phyloP scores from a whole-genome alignment of 768 basidiomycete genomes.

The Hebeloma cylindrosporum region DNA sequence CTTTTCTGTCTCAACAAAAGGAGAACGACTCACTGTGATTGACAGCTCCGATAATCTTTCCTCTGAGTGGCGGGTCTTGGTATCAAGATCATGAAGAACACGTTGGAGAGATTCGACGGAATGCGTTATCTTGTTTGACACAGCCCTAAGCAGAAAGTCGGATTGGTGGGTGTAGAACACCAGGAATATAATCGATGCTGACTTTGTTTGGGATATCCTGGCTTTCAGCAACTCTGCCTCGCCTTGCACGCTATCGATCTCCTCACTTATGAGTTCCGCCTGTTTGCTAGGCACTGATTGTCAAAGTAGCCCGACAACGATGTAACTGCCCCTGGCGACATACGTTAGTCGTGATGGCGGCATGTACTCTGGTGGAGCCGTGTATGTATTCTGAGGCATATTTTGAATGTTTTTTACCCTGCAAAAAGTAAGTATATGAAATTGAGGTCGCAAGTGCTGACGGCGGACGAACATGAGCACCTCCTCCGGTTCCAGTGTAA shows the following conservation, averaged over 20 bases:
- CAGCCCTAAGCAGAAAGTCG: conserved; percentile 13
- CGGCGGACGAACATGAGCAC: no score
- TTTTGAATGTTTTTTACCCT: no score
- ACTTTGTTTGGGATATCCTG: conserved; percentile 19
- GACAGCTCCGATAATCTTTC: conserved; percentile 22
- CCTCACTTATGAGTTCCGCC: conserved; percentile 11
- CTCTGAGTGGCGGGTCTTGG: conserved; percentile 12
- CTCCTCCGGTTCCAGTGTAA: no score
- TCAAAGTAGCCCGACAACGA: not conserved
- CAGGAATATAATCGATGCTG: not conserved
- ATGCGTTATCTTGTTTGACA: conserved; percentile 11
- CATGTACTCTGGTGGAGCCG: conserved; percentile 2
- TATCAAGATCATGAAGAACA: conserved; percentile 10
- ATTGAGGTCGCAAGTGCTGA: no score
- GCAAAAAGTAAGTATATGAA: no score
- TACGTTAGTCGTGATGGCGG: not conserved
- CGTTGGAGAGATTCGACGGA: conserved; percentile 19
- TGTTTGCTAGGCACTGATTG: conserved; percentile 10
- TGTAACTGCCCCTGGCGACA: not conserved
- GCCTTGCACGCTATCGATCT: conserved; percentile 14
- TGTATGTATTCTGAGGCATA: no score
- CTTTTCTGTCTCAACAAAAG: not conserved
- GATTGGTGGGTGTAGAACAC: not conserved
- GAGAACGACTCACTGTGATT: conserved; percentile 17
- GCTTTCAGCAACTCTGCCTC: conserved; percentile 11